These are phyloP conservation scores for Carpinus fangiana DNA, from an alignment of 306 rosid species.

Conservation along the genomic window DNA sequence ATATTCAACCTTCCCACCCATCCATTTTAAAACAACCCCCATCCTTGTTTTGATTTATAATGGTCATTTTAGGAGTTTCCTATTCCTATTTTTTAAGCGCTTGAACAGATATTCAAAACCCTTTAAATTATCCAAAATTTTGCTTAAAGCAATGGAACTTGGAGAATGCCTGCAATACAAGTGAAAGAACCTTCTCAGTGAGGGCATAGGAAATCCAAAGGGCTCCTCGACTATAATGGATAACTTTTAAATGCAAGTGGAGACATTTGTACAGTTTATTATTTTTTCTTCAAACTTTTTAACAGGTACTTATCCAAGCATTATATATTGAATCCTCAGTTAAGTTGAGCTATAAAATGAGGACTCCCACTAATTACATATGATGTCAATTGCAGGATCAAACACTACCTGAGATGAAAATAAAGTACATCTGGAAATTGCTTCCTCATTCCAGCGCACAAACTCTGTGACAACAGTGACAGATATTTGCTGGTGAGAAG, in stretches of 20 bases:
- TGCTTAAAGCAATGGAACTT: not conserved
- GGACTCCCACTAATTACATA: not conserved
- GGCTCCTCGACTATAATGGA: not conserved
- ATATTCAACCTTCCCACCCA: not conserved
- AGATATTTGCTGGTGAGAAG: slow-evolving; percentile 94
- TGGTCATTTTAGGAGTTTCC: not conserved
- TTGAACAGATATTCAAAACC: not conserved
- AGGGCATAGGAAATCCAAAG: not conserved
- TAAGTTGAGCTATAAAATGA: not conserved
- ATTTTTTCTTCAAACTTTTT: not conserved
- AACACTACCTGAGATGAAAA: slow-evolving; percentile 83
- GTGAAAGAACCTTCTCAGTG: not conserved
- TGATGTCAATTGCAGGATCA: slow-evolving; percentile 23
- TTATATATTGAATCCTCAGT: not conserved
- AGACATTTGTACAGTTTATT: not conserved
- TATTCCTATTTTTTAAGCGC: not conserved
- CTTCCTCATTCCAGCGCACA: slow-evolving; percentile 99
- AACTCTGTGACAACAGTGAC: slow-evolving; percentile 97
- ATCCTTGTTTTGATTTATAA: not conserved
- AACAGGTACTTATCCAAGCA: not conserved
- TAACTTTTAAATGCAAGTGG: not conserved
- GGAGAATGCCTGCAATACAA: not conserved
- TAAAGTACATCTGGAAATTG: slow-evolving; percentile 88
- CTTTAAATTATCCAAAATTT: not conserved
- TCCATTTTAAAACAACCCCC: not conserved